Base-by-base conservation (phyloP, 441 rosid species). In the Gossypium davidsonii region DNA sequence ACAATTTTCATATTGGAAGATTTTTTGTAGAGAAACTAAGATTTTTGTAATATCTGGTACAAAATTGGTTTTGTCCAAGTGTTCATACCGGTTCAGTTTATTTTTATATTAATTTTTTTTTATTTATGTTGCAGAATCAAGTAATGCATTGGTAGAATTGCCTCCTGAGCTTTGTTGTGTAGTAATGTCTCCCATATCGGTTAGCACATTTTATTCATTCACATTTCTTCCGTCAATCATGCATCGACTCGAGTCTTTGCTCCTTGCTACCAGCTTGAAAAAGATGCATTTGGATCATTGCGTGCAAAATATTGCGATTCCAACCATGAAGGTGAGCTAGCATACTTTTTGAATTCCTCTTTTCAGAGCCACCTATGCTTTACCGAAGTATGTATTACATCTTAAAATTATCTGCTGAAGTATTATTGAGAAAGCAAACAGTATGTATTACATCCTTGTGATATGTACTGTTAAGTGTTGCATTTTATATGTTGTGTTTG, bases 151-250 rank as follows among this genome's bases (percentile, higher is more conserved):
- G 53, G 93, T 93, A 51, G 88, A 93, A 75, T 78, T 95, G 89
- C 99, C 98, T 60, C 95, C 99, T 67, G 99, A 95, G 71, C 84
- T 95, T 0, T 95, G 98, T 85, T 28, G 53, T 4, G 67, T 91
- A 51, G 26, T 91, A 25, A 73, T 90, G 76, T 81, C 96, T 49
- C 93, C 98, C 1, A 76, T 91, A 76, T 86, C 98, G 34, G 77
- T 84, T 15, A 87, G 78, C 59, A 89, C 94, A 6, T 59, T 91
- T 42, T 93, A 95, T 81, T 79, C 97, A 3, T 95, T 81, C 71
- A 75, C 91, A 4, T 93, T 90, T 70, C 55, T 88, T 66, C 99
- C 98, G 10, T 87, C 91, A 34, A 81, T 91, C 17, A 83, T 95
- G 93, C 88, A 90, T 71, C 91, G 87, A n/a, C 71, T 95, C 31